phyloP scores from a whole-genome alignment of 169 alveolate genomes.

The Plasmodium malariae region DNA sequence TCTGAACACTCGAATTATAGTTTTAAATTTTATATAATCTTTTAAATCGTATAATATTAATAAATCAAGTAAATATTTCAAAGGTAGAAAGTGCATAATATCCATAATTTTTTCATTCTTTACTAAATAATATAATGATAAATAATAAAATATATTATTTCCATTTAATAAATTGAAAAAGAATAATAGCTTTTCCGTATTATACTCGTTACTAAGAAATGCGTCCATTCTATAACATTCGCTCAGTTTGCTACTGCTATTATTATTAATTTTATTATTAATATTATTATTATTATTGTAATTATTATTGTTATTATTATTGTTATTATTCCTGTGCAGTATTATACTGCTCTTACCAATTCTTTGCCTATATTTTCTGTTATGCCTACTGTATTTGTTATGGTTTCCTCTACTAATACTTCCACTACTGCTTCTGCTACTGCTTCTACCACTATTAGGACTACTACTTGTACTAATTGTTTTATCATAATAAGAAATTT shows the following conservation, averaged over 20 bases:
- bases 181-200: constrained; percentile 55
- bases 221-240: not conserved
- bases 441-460: constrained; percentile 3
- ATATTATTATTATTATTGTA: not conserved
- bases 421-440: not conserved
- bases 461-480: constrained; percentile 26
- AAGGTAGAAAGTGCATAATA: constrained; percentile 43
- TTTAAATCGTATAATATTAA: constrained; percentile 59
- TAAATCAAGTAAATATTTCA: constrained; percentile 58
- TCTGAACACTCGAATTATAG: constrained; percentile 41
- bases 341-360: not conserved
- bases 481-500: constrained; percentile 8
- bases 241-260: not conserved
- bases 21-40: constrained; percentile 64
- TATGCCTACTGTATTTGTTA: not conserved
- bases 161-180: constrained; percentile 68
- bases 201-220: constrained; percentile 22
- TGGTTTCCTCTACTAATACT: not conserved
- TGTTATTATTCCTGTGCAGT: not conserved
- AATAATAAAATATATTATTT: constrained; percentile 48
- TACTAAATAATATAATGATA: constrained; percentile 61
- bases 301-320: not conserved
- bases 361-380: not conserved
- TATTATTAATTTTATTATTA: not conserved
- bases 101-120: constrained; percentile 65